Conservation (phyloP, 148 eudicot genomes). For the Silene uniflora region DNA sequence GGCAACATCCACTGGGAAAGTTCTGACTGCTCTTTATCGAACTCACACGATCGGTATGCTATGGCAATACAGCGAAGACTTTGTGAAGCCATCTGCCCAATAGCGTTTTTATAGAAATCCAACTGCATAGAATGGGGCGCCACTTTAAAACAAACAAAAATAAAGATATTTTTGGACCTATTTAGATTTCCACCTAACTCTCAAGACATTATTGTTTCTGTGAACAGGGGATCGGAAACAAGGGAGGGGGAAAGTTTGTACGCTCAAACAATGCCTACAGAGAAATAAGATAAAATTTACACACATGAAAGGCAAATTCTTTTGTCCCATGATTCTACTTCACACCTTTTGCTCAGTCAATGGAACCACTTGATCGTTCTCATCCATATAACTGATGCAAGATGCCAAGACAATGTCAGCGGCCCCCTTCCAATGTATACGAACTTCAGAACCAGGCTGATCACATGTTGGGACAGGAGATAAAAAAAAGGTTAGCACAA, state of each 20-base stretch:
- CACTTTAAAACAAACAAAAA: not conserved
- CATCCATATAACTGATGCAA: slow-evolving; percentile 63
- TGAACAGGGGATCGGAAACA: not conserved
- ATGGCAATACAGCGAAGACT: slow-evolving; percentile 94
- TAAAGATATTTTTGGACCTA: not conserved
- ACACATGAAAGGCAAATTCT: not conserved
- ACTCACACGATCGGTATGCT: slow-evolving; percentile 54
- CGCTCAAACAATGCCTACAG: not conserved
- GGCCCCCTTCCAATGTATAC: slow-evolving; percentile 97
- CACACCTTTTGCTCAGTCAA: slow-evolving; percentile 71
- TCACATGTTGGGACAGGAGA: not conserved
- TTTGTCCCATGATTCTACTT: not conserved
- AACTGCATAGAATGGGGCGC: slow-evolving; percentile 32
- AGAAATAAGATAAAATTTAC: not conserved
- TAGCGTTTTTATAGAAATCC: slow-evolving; percentile 42
- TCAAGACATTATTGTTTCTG: not conserved
- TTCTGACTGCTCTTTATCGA: slow-evolving; percentile 49
- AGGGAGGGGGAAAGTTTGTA: not conserved
- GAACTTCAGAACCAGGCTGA: slow-evolving; percentile 58
- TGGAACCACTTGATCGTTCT: slow-evolving; percentile 31
- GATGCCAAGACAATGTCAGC: slow-evolving; percentile 80
- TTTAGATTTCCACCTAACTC: not conserved
- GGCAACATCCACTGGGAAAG: slow-evolving; percentile 69
- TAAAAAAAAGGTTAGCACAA: slow-evolving; percentile 3
- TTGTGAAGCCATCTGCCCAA: slow-evolving; percentile 73